Evolutionary conservation across 345 rosid genomes (phyloP).

Genomic region (Sonneratia alba): DNA sequence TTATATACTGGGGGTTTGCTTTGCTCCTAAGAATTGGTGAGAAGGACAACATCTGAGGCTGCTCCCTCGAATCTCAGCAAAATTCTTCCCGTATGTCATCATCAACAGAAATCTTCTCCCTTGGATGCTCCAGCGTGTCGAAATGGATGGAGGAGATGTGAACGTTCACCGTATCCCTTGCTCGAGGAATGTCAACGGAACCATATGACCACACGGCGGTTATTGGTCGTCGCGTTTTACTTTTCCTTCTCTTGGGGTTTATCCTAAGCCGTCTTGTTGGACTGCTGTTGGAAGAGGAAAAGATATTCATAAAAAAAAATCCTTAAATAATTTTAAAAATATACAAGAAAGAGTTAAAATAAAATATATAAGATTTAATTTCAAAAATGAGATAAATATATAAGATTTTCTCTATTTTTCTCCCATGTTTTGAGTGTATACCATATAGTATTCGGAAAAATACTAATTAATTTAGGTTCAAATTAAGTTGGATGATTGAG

Average conservation of each 20-base stretch:
- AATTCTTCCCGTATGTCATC: neutral
- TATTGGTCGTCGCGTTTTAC: neutral
- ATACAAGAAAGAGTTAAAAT: too few relatives aligned
- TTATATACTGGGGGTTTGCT: neutral
- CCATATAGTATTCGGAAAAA: too few relatives aligned
- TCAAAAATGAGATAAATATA: too few relatives aligned
- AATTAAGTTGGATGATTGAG: too few relatives aligned
- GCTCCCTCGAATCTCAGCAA: neutral
- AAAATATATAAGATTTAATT: too few relatives aligned
- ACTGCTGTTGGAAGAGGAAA: too few relatives aligned
- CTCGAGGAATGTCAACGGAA: neutral
- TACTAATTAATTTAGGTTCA: too few relatives aligned
- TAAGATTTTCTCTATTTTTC: too few relatives aligned
- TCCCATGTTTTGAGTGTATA: too few relatives aligned
- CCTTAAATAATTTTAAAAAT: too few relatives aligned
- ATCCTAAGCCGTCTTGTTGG: neutral
- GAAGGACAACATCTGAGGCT: neutral
- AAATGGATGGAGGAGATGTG: constrained; percentile 1
- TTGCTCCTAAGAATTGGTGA: neutral
- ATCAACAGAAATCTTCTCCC: neutral
- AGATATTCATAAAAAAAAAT: too few relatives aligned
- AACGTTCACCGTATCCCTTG: neutral
- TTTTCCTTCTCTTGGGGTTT: neutral
- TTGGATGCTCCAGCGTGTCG: neutral
- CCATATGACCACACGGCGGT: too few relatives aligned